Evolutionary conservation across 345 rosid species (phyloP).

Genomic region (Eucalyptus albens): DNA sequence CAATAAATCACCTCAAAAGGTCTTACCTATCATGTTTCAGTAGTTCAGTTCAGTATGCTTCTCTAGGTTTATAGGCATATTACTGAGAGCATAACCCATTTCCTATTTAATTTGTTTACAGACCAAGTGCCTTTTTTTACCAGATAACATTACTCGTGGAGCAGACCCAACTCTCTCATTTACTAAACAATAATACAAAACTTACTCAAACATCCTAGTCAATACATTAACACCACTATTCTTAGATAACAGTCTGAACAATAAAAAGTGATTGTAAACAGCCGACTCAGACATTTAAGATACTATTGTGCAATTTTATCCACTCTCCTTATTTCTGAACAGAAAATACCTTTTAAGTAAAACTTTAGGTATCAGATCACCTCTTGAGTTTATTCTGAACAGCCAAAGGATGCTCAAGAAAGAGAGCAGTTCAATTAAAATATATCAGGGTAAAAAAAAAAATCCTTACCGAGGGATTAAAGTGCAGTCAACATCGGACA

Average conservation of each 20-base stretch:
- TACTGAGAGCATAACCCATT: not conserved
- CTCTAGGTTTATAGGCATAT: not conserved
- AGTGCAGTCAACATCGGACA: conserved; percentile 45
- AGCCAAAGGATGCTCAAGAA: not conserved
- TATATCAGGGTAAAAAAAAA: not conserved
- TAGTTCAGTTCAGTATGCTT: not conserved
- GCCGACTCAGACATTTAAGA: not conserved
- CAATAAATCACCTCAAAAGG: not conserved
- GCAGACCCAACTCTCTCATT: not conserved
- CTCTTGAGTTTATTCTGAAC: not conserved
- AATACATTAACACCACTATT: not conserved
- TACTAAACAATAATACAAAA: not conserved
- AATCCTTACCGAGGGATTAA: conserved; percentile 61
- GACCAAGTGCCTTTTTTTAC: not conserved
- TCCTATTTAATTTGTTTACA: not conserved
- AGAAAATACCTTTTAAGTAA: not conserved
- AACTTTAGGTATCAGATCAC: not conserved
- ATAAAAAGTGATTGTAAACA: not conserved
- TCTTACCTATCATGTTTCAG: not conserved
- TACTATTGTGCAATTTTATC: not conserved
- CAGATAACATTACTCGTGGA: not conserved
- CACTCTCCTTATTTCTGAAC: not conserved
- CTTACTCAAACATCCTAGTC: not conserved
- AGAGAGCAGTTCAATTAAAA: not conserved
- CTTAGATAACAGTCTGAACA: not conserved